Percentiles rank a stretch among this genome's conserved stretches.
phyloP scores from a whole-genome alignment of 345 rosid species.

The Dovyalis caffra region DNA sequence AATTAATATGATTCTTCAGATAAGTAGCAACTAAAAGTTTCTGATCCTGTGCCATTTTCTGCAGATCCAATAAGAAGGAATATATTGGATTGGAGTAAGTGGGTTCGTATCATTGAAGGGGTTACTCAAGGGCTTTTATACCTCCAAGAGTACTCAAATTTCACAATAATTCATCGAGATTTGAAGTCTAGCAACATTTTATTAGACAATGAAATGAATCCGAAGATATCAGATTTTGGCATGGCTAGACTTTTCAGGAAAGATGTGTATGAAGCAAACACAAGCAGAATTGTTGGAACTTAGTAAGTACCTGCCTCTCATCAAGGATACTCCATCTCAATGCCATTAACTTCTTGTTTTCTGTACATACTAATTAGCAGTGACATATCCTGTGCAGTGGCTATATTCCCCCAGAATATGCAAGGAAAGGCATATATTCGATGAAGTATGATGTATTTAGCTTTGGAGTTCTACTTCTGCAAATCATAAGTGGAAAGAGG shows the following conservation, averaged over 20 bases:
- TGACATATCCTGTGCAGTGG: constrained; percentile 29
- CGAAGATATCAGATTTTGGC: constrained; percentile 49
- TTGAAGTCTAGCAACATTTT: constrained; percentile 43
- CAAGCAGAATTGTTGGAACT: constrained; percentile 39
- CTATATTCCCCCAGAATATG: constrained; percentile 54
- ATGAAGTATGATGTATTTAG: constrained; percentile 50
- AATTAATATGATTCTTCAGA: too few species aligned
- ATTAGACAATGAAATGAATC: constrained; percentile 34
- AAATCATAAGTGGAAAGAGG: constrained; percentile 47
- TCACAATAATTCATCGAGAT: constrained; percentile 46
- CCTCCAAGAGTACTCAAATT: constrained; percentile 51
- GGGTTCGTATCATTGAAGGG: constrained; percentile 41
- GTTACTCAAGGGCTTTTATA: constrained; percentile 47
- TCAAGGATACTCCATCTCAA: too few species aligned
- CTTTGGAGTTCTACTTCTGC: constrained; percentile 52
- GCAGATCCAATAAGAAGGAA: constrained; percentile 26
- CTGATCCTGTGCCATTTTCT: not conserved
- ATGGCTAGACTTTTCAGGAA: constrained; percentile 40
- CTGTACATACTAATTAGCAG: too few species aligned
- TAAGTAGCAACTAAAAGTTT: too few species aligned
- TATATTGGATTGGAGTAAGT: constrained; percentile 33
- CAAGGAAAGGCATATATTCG: constrained; percentile 40
- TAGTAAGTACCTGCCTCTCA: constrained; percentile 26
- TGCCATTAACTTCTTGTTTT: too few species aligned
- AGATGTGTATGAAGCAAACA: constrained; percentile 34